Conservation (phyloP, 805 yeast species). For the Blastobotrys robertii region DNA sequence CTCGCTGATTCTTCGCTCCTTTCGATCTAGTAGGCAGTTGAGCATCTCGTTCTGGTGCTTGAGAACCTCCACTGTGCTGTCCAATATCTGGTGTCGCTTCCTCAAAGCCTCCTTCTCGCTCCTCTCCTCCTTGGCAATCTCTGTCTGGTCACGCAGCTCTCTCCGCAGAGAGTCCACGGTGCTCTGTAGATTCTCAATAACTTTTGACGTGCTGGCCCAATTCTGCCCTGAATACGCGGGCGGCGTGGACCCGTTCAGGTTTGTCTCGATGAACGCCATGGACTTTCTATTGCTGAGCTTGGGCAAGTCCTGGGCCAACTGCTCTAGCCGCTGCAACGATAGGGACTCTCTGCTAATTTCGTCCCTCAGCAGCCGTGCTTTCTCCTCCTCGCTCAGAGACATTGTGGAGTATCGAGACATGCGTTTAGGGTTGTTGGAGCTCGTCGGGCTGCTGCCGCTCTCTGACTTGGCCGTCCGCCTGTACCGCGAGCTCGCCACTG, state of each 20-base stretch:
- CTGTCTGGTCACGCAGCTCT: constrained; percentile 34
- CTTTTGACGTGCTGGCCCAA: constrained; percentile 11
- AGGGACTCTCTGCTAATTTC: constrained; percentile 20
- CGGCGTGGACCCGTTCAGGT: constrained; percentile 4
- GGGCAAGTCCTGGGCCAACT: constrained; percentile 17
- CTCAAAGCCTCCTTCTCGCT: constrained; percentile 40
- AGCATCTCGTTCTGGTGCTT: constrained; percentile 73
- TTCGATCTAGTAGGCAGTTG: constrained; percentile 55
- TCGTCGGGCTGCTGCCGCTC: neutral
- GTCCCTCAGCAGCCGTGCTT: constrained; percentile 18
- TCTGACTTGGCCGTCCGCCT: neutral
- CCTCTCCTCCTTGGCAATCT: constrained; percentile 37
- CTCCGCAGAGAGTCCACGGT: constrained; percentile 46
- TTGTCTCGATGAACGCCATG: neutral
- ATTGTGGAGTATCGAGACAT: neutral
- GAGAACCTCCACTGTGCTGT: constrained; percentile 28
- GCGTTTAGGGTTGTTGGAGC: neutral
- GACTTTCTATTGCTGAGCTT: neutral
- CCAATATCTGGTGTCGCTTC: constrained; percentile 16
- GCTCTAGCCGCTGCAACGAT: constrained; percentile 26
- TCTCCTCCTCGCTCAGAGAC: constrained; percentile 14
- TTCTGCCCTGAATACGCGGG: constrained; percentile 3
- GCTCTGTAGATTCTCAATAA: constrained; percentile 33
- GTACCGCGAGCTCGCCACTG: neutral
- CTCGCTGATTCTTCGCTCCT: constrained; percentile 58